Percentiles rank a stretch among this genome's conserved stretches.
Evolutionary conservation across 371 early-diverging fungal species (phyloP).

Genomic region (Mucor saturninus): DNA sequence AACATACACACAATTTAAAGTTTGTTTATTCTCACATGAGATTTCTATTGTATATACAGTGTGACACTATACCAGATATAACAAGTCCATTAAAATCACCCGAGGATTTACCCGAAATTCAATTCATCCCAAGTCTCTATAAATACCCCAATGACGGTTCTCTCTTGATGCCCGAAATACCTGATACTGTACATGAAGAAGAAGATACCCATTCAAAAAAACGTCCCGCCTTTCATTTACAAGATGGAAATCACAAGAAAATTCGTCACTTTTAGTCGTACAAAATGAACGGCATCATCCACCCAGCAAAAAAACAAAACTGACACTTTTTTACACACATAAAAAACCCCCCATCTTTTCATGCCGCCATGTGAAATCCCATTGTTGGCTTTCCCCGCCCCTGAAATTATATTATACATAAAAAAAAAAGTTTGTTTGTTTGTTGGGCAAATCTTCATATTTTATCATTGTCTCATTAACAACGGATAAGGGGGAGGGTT

Average conservation of each 20-base stretch:
- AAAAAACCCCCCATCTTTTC: no score
- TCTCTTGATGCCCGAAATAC: constrained; percentile 44
- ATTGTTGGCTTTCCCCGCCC: no score
- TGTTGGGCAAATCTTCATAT: no score
- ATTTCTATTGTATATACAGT: constrained; percentile 9
- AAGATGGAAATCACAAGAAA: neutral
- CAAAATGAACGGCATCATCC: no score
- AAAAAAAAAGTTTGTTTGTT: no score
- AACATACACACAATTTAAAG: neutral
- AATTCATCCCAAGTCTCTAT: constrained; percentile 31
- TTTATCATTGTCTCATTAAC: no score
- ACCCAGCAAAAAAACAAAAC: no score
- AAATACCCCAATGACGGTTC: constrained; percentile 55
- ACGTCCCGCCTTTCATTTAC: neutral
- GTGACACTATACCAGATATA: constrained; percentile 5
- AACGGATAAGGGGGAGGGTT: no score
- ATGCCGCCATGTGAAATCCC: no score
- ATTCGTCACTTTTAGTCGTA: neutral
- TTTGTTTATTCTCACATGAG: neutral
- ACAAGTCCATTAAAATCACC: constrained; percentile 4
- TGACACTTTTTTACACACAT: no score
- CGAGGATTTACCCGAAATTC: constrained; percentile 5
- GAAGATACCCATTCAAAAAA: constrained; percentile 1
- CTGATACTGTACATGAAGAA: constrained; percentile 15
- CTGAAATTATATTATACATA: no score